phyloP scores from a whole-genome alignment of 176 grass and related monocot species.

The Rhynchospora breviuscula region DNA sequence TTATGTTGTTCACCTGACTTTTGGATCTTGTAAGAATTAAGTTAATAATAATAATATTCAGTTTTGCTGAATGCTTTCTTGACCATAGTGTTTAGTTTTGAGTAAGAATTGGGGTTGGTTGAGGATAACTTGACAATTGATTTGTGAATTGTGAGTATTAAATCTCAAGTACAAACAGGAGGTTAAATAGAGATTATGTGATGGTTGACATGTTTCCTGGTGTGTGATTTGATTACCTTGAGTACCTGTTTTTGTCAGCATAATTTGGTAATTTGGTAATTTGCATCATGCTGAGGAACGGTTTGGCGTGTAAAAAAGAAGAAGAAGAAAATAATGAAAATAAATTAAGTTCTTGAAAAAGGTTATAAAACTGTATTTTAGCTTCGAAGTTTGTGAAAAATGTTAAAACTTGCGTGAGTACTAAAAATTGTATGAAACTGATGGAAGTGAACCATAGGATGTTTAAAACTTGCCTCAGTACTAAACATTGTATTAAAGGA shows the following conservation, averaged over 20 bases:
- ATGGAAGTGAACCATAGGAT: too few relatives aligned
- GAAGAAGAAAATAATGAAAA: too few relatives aligned
- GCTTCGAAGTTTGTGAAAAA: background rate
- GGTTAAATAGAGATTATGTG: too few relatives aligned
- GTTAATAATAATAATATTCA: background rate
- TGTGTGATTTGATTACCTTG: background rate
- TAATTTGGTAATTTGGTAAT: background rate
- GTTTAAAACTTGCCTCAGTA: too few relatives aligned
- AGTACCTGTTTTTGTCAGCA: background rate
- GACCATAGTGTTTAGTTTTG: background rate
- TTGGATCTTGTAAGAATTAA: background rate
- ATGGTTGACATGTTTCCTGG: too few relatives aligned
- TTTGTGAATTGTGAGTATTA: background rate
- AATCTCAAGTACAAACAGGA: too few relatives aligned
- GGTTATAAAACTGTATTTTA: background rate
- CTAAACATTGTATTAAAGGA: too few relatives aligned
- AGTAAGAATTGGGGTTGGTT: background rate
- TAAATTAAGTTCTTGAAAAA: too few relatives aligned
- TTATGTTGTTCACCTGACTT: conserved; percentile 5
- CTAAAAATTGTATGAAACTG: too few relatives aligned
- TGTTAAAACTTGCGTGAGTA: too few relatives aligned
- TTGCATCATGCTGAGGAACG: background rate
- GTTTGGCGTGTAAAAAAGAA: too few relatives aligned
- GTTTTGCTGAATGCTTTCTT: background rate
- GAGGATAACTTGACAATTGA: background rate